Percentiles rank a stretch among this genome's conserved stretches.
These are phyloP conservation scores for Ceratocystis albifundus DNA, from an alignment of 2,329 filamentous ascomycete species.

Conservation along the genomic window DNA sequence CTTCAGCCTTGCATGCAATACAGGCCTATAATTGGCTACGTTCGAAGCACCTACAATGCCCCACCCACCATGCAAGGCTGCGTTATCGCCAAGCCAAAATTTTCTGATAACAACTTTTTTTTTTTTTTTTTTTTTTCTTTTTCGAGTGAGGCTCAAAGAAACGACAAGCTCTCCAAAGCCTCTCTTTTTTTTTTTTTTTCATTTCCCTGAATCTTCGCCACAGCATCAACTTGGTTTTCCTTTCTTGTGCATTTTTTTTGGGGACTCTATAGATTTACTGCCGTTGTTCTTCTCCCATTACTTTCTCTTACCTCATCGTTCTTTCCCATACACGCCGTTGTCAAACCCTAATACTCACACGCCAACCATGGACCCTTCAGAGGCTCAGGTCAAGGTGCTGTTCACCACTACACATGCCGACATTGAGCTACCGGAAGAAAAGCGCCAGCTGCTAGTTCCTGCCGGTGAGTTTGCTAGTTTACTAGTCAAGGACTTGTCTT, in stretches of 20 bases:
- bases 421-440: constrained; percentile 51
- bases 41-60: not conserved
- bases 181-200: not conserved
- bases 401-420: constrained; percentile 54
- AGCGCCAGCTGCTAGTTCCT: constrained; percentile 51
- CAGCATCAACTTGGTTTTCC: not conserved
- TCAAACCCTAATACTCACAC: not conserved
- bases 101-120: constrained; percentile 23
- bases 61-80: constrained; percentile 19
- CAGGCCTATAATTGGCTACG: constrained; percentile 12
- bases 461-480: constrained; percentile 36
- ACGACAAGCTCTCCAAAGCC: not conserved
- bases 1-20: not conserved
- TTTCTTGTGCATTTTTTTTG: not conserved
- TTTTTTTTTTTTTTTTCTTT: too few relatives aligned
- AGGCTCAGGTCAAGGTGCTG: constrained; percentile 52
- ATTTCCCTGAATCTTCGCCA: not conserved
- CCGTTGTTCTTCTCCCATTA: not conserved
- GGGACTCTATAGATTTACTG: not conserved
- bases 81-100: constrained; percentile 18
- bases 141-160: too few relatives aligned
- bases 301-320: not conserved
- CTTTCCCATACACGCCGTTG: not conserved
- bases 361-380: constrained; percentile 32
- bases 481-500: constrained; percentile 7